Conservation (phyloP, 371 early-diverging fungal genomes). For the Dichotomocladium elegans region DNA sequence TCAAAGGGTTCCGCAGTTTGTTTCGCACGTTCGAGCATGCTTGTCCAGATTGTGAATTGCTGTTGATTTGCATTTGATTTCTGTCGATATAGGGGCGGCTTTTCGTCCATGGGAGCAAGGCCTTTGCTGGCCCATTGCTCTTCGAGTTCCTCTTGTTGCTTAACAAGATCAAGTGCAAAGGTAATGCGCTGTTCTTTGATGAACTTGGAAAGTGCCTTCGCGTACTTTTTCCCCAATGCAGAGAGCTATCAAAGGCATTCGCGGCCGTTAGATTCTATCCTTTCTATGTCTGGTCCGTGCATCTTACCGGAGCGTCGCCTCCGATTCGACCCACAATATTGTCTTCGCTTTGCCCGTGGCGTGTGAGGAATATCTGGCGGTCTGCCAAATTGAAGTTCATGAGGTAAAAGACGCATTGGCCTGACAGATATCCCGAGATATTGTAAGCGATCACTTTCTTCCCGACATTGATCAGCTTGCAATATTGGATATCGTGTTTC, state of each 20-base stretch:
- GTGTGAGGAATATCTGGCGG: constrained; percentile 74
- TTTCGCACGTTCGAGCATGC: constrained; percentile 66
- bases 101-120: constrained; percentile 22
- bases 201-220: constrained; percentile 62
- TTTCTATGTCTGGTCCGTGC: not conserved
- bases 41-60: constrained; percentile 70
- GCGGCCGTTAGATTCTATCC: not conserved
- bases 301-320: constrained; percentile 77
- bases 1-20: constrained; percentile 69
- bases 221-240: constrained; percentile 56
- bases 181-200: constrained; percentile 40
- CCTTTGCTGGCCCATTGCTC: constrained; percentile 23
- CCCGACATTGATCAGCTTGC: constrained; percentile 82
- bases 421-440: constrained; percentile 75
- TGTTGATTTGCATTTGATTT: constrained; percentile 25
- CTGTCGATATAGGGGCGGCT: not conserved
- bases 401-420: constrained; percentile 83
- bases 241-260: constrained; percentile 37
- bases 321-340: constrained; percentile 54
- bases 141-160: constrained; percentile 22
- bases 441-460: constrained; percentile 78
- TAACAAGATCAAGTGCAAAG: constrained; percentile 32
- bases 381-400: constrained; percentile 33
- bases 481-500: constrained; percentile 65
- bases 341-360: constrained; percentile 76